Conservation (phyloP, 768 basidiomycete species). For the Pisolithus albus region DNA sequence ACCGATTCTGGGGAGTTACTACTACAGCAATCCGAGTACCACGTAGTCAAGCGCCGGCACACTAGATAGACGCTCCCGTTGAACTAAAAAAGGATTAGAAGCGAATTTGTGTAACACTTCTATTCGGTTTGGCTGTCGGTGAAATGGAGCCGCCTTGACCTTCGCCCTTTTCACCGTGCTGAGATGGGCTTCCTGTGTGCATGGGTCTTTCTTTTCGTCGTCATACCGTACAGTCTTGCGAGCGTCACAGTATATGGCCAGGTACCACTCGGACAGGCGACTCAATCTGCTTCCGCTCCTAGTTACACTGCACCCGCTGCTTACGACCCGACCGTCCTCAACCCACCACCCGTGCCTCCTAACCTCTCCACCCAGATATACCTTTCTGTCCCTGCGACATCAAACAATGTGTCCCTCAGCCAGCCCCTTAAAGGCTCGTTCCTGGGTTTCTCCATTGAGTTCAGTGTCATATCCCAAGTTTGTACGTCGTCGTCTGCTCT, state of each 20-base stretch:
- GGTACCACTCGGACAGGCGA: slow-evolving; percentile 12
- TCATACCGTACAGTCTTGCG: slow-evolving; percentile 5
- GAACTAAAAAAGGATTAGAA: too few relatives aligned
- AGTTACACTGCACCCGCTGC: slow-evolving; percentile 27
- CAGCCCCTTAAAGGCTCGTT: slow-evolving; percentile 36
- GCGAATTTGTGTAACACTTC: too few relatives aligned
- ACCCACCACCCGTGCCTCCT: slow-evolving; percentile 22
- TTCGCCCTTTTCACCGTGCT: background rate
- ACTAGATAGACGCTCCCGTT: too few relatives aligned
- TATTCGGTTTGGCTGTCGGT: too few relatives aligned
- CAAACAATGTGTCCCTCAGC: slow-evolving; percentile 4
- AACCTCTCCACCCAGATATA: slow-evolving; percentile 16
- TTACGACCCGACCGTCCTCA: slow-evolving; percentile 26
- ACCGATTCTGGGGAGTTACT: too few relatives aligned
- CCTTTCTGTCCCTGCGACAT: slow-evolving; percentile 19
- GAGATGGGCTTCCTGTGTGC: slow-evolving; percentile 6
- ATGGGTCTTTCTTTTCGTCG: background rate
- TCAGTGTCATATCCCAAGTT: slow-evolving; percentile 52
- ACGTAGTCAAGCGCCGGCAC: too few relatives aligned
- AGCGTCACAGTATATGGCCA: slow-evolving; percentile 27
- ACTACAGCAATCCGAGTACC: too few relatives aligned
- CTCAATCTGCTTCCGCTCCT: slow-evolving; percentile 11
- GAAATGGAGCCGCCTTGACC: too few relatives aligned
- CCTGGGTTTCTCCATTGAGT: slow-evolving; percentile 57
- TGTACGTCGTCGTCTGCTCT: slow-evolving; percentile 17